phyloP scores from a whole-genome alignment of 495 filamentous ascomycete species.

The Saxophila tyrrhenica region DNA sequence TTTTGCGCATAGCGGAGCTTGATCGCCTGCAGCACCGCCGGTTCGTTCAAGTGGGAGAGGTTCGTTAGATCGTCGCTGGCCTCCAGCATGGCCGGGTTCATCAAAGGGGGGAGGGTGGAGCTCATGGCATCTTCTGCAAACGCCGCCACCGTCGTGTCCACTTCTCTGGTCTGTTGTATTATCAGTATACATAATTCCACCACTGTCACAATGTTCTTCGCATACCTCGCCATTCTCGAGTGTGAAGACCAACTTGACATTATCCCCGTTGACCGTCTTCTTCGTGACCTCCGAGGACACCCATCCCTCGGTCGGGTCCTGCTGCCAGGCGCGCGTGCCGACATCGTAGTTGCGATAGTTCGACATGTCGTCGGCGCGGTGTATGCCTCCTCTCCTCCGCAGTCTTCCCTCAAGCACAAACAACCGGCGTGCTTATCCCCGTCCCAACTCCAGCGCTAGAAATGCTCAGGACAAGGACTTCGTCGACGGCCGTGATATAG shows the following conservation, averaged over 20 bases:
- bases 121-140: slow-evolving; percentile 60
- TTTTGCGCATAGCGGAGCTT: slow-evolving; percentile 96
- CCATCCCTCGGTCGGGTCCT: slow-evolving; percentile 91
- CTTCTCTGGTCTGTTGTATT: slow-evolving; percentile 52
- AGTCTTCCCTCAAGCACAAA: neutral
- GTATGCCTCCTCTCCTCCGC: neutral
- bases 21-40: slow-evolving; percentile 95
- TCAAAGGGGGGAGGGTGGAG: slow-evolving; percentile 67
- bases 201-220: slow-evolving; percentile 10
- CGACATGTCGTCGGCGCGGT: slow-evolving; percentile 50
- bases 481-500: no score
- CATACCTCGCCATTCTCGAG: slow-evolving; percentile 87
- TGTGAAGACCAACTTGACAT: slow-evolving; percentile 73
- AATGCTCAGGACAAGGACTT: slow-evolving; percentile 1
- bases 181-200: slow-evolving; percentile 17
- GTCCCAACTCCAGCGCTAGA: slow-evolving; percentile 6
- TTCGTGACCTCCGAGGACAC: slow-evolving; percentile 88
- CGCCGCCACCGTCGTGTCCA: slow-evolving; percentile 69
- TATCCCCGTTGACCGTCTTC: slow-evolving; percentile 73
- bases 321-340: slow-evolving; percentile 96
- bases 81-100: slow-evolving; percentile 98
- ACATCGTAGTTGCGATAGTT: slow-evolving; percentile 78
- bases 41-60: slow-evolving; percentile 95
- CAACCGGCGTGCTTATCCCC: neutral
- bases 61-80: slow-evolving; percentile 97